A percentile compares a stretch with the other conserved stretches of the same genome.
Evolutionary conservation across 345 rosid species (phyloP).

Genomic region (Gossypium turneri): DNA sequence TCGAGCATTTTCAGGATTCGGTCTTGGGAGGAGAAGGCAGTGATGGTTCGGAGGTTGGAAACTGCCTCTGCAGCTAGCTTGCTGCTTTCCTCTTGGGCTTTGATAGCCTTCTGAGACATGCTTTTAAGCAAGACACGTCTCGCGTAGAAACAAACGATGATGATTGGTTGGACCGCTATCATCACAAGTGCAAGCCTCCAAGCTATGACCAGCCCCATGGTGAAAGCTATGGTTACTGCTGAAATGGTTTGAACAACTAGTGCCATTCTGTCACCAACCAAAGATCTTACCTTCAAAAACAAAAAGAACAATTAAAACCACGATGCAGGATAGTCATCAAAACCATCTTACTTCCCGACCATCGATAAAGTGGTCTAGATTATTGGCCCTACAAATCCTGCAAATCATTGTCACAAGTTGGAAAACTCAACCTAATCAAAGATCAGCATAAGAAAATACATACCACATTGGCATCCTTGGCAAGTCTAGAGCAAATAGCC

Average conservation of each 20-base stretch:
- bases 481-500: conserved; percentile 63
- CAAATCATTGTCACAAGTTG: too few relatives aligned
- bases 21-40: conserved; percentile 9
- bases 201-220: conserved; percentile 61
- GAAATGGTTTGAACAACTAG: conserved; percentile 57
- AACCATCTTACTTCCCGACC: too few relatives aligned
- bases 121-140: background rate
- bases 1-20: conserved; percentile 4
- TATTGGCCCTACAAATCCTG: too few relatives aligned
- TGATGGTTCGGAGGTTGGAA: conserved; percentile 6
- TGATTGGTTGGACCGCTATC: conserved; percentile 58
- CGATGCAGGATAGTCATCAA: background rate
- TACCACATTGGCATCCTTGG: conserved; percentile 65
- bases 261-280: conserved; percentile 65
- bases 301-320: background rate
- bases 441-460: conserved; percentile 5
- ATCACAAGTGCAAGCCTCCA: conserved; percentile 67
- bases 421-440: too few relatives aligned
- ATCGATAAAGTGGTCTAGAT: too few relatives aligned
- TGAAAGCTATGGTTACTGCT: conserved; percentile 52
- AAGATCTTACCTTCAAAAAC: conserved; percentile 49
- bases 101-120: conserved; percentile 9
- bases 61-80: conserved; percentile 10
- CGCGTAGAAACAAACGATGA: conserved; percentile 24
- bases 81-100: conserved; percentile 13